A percentile compares a stretch with the other conserved stretches of the same genome.
Conservation (phyloP, 495 filamentous ascomycete genomes). For the Parmelia sp. region DNA sequence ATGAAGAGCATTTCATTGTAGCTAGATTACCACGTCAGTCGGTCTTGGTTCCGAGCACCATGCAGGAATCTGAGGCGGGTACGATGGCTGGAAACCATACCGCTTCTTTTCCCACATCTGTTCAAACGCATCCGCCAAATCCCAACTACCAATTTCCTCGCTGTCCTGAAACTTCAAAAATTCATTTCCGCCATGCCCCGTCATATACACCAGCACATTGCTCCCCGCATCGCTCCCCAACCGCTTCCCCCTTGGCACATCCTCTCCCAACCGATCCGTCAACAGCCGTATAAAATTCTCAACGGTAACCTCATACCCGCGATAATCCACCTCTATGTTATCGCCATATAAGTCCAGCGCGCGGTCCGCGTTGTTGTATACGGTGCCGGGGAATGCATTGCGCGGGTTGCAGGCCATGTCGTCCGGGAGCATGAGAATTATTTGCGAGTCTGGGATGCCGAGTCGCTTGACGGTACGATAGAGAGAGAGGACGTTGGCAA, state of each 20-base stretch:
- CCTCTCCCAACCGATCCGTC: conserved; percentile 86
- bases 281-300: conserved; percentile 96
- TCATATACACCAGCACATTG: conserved; percentile 98
- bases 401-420: conserved; percentile 99
- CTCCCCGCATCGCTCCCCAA: conserved; percentile 86
- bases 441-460: conserved; percentile 96
- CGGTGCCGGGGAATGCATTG: conserved; percentile 94
- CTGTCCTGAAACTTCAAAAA: conserved; percentile 98
- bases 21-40: conserved; percentile 30
- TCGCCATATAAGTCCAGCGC: conserved; percentile 95
- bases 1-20: conserved; percentile 97
- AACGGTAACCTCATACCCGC: conserved; percentile 96
- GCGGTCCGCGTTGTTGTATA: conserved; percentile 96
- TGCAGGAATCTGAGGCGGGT: too few species aligned
- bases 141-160: conserved; percentile 94
- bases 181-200: conserved; percentile 95
- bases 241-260: conserved; percentile 89
- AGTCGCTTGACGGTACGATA: conserved; percentile 98
- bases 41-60: not conserved
- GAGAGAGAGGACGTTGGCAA: conserved; percentile 94
- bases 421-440: conserved; percentile 98
- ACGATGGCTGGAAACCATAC: too few species aligned
- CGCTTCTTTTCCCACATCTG: conserved; percentile 99
- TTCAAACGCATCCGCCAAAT: conserved; percentile 94
- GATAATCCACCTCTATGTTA: conserved; percentile 98